Base-by-base conservation (phyloP, 495 filamentous ascomycete species). In the Alectoria sarmentosa region DNA sequence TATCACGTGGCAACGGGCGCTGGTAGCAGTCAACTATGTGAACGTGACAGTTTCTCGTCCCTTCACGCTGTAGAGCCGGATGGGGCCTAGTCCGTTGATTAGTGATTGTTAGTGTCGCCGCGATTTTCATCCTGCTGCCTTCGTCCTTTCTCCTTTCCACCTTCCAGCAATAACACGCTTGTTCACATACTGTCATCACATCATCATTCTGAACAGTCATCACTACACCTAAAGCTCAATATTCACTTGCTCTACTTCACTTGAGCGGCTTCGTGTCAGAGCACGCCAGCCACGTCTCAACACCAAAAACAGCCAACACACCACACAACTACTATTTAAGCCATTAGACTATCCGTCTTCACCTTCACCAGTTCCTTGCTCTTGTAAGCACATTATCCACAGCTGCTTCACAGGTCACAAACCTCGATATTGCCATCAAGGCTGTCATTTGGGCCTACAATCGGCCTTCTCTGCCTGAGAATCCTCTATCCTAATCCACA, bases 341-440 rank as follows among this genome's bases (percentile, higher is more conserved):
- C 39, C 52, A 44, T 56, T 34, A 64, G 36, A 48, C 57, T 32
- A 10, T 66, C 46, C 42, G 30, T 66, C 37, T 41, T 28, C 46
- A 30, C 32, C n/a, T 30, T 60, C 39, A 34, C 26, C 44, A 30
- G 21, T n/a, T 10, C 28, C 61, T 63, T 54, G 52, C 58, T 54
- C 44, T 54, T 65, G 57, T 65, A 65, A 65, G 64, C 64, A 65
- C 30, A 63, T 37, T n/a, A 66, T 62, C 60, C 54, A 56, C 60
- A 58, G 49, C 37, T 39, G 57, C 42, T 65, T 17, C 26, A 46
- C 46, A 10, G 46, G 4, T 52, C 21, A 54, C 58, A 58, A 39
- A 46, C 13, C 41, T 38, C 41, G 48, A 49, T 36, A 41, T 32
- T 56, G 60, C 60, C 49, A 63, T 58, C 65, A 54, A 62, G 41